phyloP scores from a whole-genome alignment of 2,329 filamentous ascomycete genomes.

The Pyricularia pennisetigena region DNA sequence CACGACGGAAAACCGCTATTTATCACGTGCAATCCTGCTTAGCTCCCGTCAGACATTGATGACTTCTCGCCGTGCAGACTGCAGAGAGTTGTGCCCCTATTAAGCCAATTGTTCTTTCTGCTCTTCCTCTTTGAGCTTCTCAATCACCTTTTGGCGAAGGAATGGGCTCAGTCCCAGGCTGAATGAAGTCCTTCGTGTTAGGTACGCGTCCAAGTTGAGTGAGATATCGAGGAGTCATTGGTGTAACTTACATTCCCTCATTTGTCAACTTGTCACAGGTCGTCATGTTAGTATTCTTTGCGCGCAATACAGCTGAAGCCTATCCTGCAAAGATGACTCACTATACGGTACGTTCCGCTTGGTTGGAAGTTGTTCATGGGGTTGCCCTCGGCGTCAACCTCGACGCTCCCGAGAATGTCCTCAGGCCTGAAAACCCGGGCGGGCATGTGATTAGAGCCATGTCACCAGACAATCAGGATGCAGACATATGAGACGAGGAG shows the following conservation, averaged over 20 bases:
- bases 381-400: slow-evolving; percentile 45
- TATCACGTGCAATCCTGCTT: neutral
- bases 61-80: neutral
- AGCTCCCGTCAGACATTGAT: neutral
- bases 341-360: slow-evolving; percentile 38
- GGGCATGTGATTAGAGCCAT: neutral
- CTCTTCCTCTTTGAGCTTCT: slow-evolving; percentile 42
- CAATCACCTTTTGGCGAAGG: slow-evolving; percentile 41
- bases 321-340: neutral
- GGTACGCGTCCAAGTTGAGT: slow-evolving; percentile 7
- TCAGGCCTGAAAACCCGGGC: slow-evolving; percentile 35
- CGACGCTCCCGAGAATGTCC: slow-evolving; percentile 59
- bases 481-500: neutral
- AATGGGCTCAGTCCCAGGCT: slow-evolving; percentile 46
- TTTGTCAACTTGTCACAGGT: slow-evolving; percentile 35
- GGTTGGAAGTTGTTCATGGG: slow-evolving; percentile 13
- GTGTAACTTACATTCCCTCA: slow-evolving; percentile 52
- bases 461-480: neutral
- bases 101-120: slow-evolving; percentile 15
- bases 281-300: neutral
- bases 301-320: neutral
- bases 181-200: slow-evolving; percentile 11
- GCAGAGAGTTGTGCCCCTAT: neutral
- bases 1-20: neutral
- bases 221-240: slow-evolving; percentile 1